A percentile compares a stretch with the other conserved stretches of the same genome.
These are phyloP conservation scores for Decorospora gaudefroyi DNA, from an alignment of 2,329 filamentous ascomycete species.

Conservation along the genomic window DNA sequence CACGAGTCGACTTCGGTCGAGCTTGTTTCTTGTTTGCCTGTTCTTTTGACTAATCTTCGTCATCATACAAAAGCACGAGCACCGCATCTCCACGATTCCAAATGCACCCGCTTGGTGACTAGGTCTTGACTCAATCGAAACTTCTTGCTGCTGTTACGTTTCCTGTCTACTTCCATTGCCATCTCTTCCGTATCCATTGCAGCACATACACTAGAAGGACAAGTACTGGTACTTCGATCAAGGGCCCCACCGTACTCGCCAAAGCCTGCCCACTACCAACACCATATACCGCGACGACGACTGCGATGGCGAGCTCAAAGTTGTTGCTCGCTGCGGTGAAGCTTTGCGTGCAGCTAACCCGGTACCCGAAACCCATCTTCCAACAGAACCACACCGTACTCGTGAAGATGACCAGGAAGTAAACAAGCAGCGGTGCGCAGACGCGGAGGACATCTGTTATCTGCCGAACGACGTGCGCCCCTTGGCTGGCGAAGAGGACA, in stretches of 20 bases:
- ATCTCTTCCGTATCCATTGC: conserved; percentile 61
- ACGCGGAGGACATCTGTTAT: conserved; percentile 83
- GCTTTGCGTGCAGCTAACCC: conserved; percentile 73
- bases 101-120: conserved; percentile 1
- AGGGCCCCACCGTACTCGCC: conserved; percentile 79
- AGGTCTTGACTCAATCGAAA: not conserved
- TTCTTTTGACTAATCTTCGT: not conserved
- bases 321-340: conserved; percentile 93
- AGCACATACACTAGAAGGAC: conserved; percentile 76
- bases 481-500: conserved; percentile 83
- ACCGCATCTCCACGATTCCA: not conserved
- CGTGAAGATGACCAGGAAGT: conserved; percentile 77
- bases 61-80: conserved; percentile 3
- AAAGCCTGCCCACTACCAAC: conserved; percentile 77
- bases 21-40: not conserved
- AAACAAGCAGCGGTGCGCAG: conserved; percentile 77
- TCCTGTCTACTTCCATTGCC: conserved; percentile 53
- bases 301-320: conserved; percentile 88
- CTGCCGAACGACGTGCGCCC: conserved; percentile 78
- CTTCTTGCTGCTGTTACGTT: conserved; percentile 1
- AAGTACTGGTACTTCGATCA: conserved; percentile 85
- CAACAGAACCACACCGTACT: conserved; percentile 65
- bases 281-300: conserved; percentile 81
- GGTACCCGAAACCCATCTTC: conserved; percentile 74
- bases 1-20: not conserved